phyloP scores from a whole-genome alignment of 768 basidiomycete species.

The Suillus tomentosus region DNA sequence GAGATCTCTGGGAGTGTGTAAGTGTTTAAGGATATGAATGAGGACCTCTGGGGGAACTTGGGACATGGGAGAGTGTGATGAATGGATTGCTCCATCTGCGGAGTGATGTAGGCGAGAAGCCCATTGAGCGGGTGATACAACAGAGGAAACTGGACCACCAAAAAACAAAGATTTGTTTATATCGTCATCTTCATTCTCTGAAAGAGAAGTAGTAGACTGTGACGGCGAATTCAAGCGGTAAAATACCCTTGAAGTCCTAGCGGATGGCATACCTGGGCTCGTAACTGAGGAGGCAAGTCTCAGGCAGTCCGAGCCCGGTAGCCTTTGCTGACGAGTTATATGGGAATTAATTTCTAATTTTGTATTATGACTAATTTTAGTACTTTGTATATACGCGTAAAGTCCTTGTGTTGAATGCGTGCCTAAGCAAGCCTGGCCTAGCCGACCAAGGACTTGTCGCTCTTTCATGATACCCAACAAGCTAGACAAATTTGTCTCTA shows the following conservation, averaged over 20 bases:
- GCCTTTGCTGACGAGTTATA: conserved; percentile 9
- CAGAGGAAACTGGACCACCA: conserved; percentile 37
- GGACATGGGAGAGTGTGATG: conserved; percentile 57
- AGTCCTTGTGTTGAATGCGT: conserved; percentile 8
- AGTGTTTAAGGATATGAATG: conserved; percentile 86
- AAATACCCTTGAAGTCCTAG: conserved; percentile 36
- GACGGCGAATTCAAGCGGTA: conserved; percentile 48
- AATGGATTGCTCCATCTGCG: conserved; percentile 33
- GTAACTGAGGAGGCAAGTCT: conserved; percentile 3
- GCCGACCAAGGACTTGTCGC: not conserved
- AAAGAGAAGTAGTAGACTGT: conserved; percentile 79
- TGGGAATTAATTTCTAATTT: conserved; percentile 13
- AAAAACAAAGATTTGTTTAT: conserved; percentile 50
- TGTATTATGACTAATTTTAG: not conserved
- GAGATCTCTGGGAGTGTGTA: conserved; percentile 75
- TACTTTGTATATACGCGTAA: not conserved
- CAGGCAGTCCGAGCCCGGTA: conserved; percentile 3
- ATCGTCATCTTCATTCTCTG: conserved; percentile 72
- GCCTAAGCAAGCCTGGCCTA: conserved; percentile 4
- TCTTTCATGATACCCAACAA: conserved; percentile 22
- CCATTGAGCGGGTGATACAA: conserved; percentile 72
- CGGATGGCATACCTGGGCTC: conserved; percentile 18
- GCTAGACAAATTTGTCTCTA: conserved; percentile 14
- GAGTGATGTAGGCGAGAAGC: conserved; percentile 31
- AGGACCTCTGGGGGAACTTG: conserved; percentile 88